Base-by-base conservation (phyloP, 371 early-diverging fungal genomes). In the Nosema bombycis region DNA sequence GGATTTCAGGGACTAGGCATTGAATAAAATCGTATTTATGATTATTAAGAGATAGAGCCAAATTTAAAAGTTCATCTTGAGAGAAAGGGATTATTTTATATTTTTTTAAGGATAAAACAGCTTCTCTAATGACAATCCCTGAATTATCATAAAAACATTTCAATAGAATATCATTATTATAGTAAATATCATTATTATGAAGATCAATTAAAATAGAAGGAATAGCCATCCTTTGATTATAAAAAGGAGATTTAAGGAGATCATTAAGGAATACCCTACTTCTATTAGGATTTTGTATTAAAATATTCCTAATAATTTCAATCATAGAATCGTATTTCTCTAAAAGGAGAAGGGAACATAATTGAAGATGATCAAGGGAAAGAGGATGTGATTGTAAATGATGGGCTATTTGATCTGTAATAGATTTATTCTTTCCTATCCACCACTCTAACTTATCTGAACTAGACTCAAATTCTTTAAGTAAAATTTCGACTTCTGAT, bases 61-160 rank as follows among this genome's bases (percentile, higher is more conserved):
- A 63, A 24, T 77, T 34, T 21, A 69, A 57, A 24, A 77, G 56
- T 32, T 77, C 77, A 46, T 77, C 65, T 23, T 77, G 70, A 62
- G 24, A 30, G 56, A 77, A 77, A 33, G 71, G 70, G 6, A 61
- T 29, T 14, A 0, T 24, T 0, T 65, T 29, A 30, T 69, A 77
- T 2, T 38, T 6, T 18, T 70, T 23, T 36, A 77, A 34, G 0
- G 71, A 60, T 18, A 38, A 14, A 1, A 34, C 63, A 0, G 71
- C 70, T 14, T 55, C 29, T 54, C 58, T 70, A 1, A 70, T 63
- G 10, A 77, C 77, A 3, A 54, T 21, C 10, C 55, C 77, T 32
- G 46, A 26, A 10, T 29, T 2, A 64, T 77, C 77, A 24, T 38
- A 21, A 55, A 77, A 32, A 24, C 60, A 60, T 30, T 54, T 70